Conservation (phyloP, 2,329 filamentous ascomycete genomes). For the Monosporascus sp. region DNA sequence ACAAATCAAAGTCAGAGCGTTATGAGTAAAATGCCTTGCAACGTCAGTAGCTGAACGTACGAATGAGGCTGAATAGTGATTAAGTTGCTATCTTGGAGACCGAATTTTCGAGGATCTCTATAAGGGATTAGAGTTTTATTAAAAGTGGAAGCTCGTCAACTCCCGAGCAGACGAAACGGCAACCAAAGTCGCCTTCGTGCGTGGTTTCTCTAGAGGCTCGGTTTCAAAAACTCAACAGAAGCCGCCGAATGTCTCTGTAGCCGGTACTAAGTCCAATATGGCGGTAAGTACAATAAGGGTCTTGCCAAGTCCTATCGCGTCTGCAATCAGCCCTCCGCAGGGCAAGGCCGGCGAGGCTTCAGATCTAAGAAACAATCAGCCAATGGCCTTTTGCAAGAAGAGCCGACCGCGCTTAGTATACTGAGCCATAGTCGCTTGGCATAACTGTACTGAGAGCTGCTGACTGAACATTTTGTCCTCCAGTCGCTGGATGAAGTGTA, state of each 20-base stretch:
- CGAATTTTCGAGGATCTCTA: conserved; percentile 2
- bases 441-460: neutral
- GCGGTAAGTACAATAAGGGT: conserved; percentile 7
- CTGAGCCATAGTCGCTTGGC: neutral
- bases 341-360: neutral
- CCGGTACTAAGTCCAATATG: conserved; percentile 1
- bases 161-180: conserved; percentile 1
- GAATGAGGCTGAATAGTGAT: neutral
- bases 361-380: neutral
- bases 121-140: neutral
- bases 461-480: neutral
- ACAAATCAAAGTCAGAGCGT: neutral
- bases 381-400: neutral
- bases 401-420: neutral
- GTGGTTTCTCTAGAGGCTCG: neutral
- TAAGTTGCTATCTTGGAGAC: neutral
- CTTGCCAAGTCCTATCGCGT: conserved; percentile 12
- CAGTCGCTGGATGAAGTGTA: conserved; percentile 1
- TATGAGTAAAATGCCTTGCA: neutral
- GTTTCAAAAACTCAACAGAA: neutral
- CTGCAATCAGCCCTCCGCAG: conserved; percentile 1
- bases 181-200: conserved; percentile 5
- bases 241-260: too few species aligned
- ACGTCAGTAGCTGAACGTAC: neutral
- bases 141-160: neutral